These are phyloP conservation scores for Hypsizygus marmoreus DNA, from an alignment of 768 basidiomycete species.

Conservation along the genomic window DNA sequence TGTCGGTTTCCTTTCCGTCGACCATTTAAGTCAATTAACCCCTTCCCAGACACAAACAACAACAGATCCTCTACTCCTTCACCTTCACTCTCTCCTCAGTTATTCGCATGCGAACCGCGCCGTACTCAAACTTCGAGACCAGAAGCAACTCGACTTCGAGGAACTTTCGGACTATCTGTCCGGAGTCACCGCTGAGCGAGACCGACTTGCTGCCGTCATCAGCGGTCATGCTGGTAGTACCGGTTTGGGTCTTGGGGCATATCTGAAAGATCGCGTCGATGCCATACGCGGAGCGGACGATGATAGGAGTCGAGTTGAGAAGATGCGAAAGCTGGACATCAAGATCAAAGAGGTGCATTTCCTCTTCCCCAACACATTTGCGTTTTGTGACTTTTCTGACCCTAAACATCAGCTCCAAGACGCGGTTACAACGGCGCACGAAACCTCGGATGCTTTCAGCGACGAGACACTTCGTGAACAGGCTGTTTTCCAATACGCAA, in stretches of 20 bases:
- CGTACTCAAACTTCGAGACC: conserved; percentile 94
- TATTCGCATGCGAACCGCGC: conserved; percentile 92
- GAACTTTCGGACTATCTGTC: conserved; percentile 94
- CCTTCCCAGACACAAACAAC: conserved; percentile 76
- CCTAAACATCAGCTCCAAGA: conserved; percentile 76
- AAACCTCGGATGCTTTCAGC: conserved; percentile 95
- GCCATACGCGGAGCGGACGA: conserved; percentile 91
- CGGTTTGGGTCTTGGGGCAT: conserved; percentile 83
- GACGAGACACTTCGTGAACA: conserved; percentile 94
- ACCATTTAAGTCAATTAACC: conserved; percentile 5
- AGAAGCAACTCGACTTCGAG: conserved; percentile 98
- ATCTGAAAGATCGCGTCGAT: conserved; percentile 91
- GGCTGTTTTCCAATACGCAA: conserved; percentile 83
- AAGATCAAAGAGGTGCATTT: conserved; percentile 99
- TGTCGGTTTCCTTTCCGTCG: conserved; percentile 18
- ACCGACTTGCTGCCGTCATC: conserved; percentile 87
- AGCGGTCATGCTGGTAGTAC: conserved; percentile 86
- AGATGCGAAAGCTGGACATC: conserved; percentile 87
- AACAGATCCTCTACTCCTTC: conserved; percentile 87
- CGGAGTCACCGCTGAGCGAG: conserved; percentile 90
- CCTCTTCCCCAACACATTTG: too few species aligned
- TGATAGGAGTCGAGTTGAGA: conserved; percentile 89
- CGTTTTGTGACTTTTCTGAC: too few species aligned
- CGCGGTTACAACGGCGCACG: conserved; percentile 91
- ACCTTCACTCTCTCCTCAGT: conserved; percentile 89